Evolutionary conservation across 495 filamentous ascomycete genomes (phyloP).

Genomic region (Penicillium diatomitis): DNA sequence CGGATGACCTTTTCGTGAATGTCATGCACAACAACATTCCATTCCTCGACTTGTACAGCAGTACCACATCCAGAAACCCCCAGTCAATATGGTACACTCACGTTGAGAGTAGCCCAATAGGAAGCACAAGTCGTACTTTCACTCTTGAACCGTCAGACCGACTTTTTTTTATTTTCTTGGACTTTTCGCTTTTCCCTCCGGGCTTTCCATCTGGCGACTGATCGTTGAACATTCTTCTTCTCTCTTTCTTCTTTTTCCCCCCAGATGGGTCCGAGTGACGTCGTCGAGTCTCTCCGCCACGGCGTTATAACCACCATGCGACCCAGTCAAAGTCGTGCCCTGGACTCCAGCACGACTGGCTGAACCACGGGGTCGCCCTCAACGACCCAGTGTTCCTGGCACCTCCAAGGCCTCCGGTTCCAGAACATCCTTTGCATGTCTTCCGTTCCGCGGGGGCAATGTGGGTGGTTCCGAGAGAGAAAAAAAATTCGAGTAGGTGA

Average conservation of each 20-base stretch:
- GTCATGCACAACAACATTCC: too few species aligned
- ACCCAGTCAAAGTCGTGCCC: neutral
- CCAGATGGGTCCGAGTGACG: constrained; percentile 9
- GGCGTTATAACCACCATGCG: constrained; percentile 7
- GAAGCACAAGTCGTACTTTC: constrained; percentile 5
- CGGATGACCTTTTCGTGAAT: too few species aligned
- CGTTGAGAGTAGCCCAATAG: neutral
- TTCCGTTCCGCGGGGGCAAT: too few species aligned
- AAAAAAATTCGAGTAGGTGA: neutral
- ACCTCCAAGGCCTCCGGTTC: constrained; percentile 4
- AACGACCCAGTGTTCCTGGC: constrained; percentile 16
- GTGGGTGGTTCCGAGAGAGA: neutral
- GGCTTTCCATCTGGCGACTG: too few species aligned
- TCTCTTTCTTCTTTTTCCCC: constrained; percentile 1
- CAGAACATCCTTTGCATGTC: constrained; percentile 9
- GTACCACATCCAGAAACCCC: neutral
- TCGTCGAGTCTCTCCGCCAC: constrained; percentile 4
- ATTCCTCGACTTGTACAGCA: neutral
- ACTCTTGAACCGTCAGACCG: constrained; percentile 7
- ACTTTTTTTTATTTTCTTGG: constrained; percentile 5
- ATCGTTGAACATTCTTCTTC: neutral
- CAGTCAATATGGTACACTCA: too few species aligned
- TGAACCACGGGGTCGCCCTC: constrained; percentile 12
- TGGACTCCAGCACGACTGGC: neutral
- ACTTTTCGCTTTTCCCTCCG: too few species aligned